Evolutionary conservation across 1,284 basidiomycete genomes (phyloP).

Genomic region (Melanopsichium pennsylvanicum): DNA sequence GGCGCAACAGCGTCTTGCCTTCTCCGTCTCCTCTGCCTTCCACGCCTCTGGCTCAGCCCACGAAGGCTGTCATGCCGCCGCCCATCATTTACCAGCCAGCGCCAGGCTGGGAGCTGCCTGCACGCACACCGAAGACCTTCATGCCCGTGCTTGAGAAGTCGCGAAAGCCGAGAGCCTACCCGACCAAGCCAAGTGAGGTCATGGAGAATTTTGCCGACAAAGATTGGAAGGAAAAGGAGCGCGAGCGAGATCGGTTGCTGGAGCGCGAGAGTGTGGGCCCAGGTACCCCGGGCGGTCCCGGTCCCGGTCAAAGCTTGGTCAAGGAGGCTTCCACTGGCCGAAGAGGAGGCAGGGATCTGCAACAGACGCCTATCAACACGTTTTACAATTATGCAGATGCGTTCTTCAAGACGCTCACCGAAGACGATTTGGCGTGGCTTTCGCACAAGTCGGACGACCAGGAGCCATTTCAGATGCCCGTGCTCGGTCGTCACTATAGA

Average conservation of each 20-base stretch:
- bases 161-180: conserved; percentile 45
- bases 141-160: conserved; percentile 47
- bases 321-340: conserved; percentile 44
- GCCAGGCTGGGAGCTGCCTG: conserved; percentile 54
- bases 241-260: conserved; percentile 51
- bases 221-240: conserved; percentile 61
- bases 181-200: conserved; percentile 59
- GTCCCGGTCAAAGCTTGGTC: conserved; percentile 45
- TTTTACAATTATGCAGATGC: conserved; percentile 62
- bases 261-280: conserved; percentile 46
- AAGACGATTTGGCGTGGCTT: conserved; percentile 65
- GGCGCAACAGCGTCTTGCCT: conserved; percentile 43
- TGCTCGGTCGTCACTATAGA: conserved; percentile 84
- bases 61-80: conserved; percentile 1
- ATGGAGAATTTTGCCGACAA: conserved; percentile 58
- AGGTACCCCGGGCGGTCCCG: conserved; percentile 41
- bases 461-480: conserved; percentile 83
- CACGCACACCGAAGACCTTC: conserved; percentile 47
- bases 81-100: conserved; percentile 35
- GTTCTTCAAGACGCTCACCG: conserved; percentile 64
- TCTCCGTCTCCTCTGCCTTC: conserved; percentile 41
- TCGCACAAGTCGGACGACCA: conserved; percentile 75
- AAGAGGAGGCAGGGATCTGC: conserved; percentile 48
- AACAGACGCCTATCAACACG: conserved; percentile 60
- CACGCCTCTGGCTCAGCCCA: conserved; percentile 21